Base-by-base conservation (phyloP, 495 filamentous ascomycete genomes). In the Xylaria bambusicola region DNA sequence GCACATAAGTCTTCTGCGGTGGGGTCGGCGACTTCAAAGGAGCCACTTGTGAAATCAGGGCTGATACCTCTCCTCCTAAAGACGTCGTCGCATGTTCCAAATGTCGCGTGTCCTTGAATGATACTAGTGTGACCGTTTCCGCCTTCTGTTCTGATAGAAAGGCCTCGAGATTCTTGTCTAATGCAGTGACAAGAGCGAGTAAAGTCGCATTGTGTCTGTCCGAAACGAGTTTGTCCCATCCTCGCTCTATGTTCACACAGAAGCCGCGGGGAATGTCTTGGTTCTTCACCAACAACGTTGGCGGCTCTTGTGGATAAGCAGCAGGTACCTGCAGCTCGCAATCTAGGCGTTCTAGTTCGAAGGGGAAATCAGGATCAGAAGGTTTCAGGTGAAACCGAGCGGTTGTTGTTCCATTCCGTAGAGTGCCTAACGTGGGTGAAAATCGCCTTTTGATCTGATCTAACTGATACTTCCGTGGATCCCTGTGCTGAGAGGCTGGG, bases 291-390 rank as follows among this genome's bases (percentile, higher is more conserved):
- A 73, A 75, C 20, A 96, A 74, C 33, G 72, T 73, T 2, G 91
- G 87, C 15, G 75, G 73, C 10, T 66, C 75, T 29, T 67, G 62
- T 12, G 90, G 89, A 68, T 91, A 94, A 12, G 67, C 70, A 0
- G 52, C 57, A 0, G 92, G 90, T 7, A 97, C 80, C 51, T 75
- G 80, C n/a, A 97, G 75, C 2, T 83, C 75, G 66, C 91, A 92
- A 56, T 88, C 77, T n/a, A 95, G 74, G 20, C 77, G 77, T 10
- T 86, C 82, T 60, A 95, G 74, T 20, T 92, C 88, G 60, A 89
- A 95, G 5, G 91, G 87, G 60, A 93, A 93, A 66, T 95, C 91
- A 0, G 91, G 91, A 66, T 95, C 92, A n/a, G 90, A 93, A 5
- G 92, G 92, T 13, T 70, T 73, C 55, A 97, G 62, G 20, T 75